These are phyloP conservation scores for Penicillium ochrochloron DNA, from an alignment of 495 filamentous ascomycete species.

Conservation along the genomic window DNA sequence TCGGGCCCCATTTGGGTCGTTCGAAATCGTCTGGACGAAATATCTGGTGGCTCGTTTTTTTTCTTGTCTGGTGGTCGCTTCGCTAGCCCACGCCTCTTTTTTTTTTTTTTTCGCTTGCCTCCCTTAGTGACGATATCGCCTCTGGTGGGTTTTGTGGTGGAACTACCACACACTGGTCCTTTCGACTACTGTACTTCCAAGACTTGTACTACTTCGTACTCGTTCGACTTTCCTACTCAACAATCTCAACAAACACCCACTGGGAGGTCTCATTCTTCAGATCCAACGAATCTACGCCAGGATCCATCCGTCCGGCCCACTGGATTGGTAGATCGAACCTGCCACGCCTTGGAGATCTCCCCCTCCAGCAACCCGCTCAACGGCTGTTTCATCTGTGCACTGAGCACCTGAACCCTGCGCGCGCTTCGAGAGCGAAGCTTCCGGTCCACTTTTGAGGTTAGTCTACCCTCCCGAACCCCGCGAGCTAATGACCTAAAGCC, in stretches of 20 bases:
- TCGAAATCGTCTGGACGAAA: conserved; percentile 2
- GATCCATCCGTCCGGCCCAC: neutral
- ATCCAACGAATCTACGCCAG: conserved; percentile 22
- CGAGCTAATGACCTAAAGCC: conserved; percentile 27
- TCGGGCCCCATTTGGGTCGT: conserved; percentile 12
- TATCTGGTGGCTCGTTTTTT: conserved; percentile 12
- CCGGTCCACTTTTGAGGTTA: conserved; percentile 21
- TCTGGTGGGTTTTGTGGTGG: conserved; percentile 6
- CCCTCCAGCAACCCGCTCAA: conserved; percentile 1
- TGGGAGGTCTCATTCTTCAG: conserved; percentile 17
- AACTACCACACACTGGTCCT: conserved; percentile 2
- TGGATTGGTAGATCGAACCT: conserved; percentile 21
- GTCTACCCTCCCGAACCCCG: conserved; percentile 26
- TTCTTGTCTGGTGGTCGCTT: conserved; percentile 12
- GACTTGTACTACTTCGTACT: neutral
- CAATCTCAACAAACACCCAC: neutral
- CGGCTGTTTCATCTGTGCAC: conserved; percentile 10
- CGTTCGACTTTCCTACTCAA: neutral
- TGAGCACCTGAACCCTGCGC: conserved; percentile 5
- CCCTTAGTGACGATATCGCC: conserved; percentile 5
- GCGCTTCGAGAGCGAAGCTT: conserved; percentile 12
- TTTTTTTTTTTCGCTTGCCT: conserved; percentile 18
- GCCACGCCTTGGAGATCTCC: conserved; percentile 18
- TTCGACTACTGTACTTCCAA: neutral
- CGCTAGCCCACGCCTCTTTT: conserved; percentile 7